Conservation (phyloP, 208 protist species). For the Leishmania martiniquensis region DNA sequence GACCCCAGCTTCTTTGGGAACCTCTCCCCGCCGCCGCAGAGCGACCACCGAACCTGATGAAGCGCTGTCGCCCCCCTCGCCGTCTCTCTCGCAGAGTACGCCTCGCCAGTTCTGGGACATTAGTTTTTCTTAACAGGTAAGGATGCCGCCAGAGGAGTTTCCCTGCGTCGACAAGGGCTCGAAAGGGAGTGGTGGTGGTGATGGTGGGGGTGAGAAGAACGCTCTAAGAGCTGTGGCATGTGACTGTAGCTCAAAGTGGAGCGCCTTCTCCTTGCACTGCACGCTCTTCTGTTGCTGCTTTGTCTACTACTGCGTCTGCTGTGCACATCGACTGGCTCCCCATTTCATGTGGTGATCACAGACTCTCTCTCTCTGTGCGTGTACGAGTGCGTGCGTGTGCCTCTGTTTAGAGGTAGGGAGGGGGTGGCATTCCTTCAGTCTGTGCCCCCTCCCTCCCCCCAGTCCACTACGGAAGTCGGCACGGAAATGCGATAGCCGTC, state of each 20-base stretch:
- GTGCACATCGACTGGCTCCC: neutral
- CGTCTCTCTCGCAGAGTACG: constrained; percentile 32
- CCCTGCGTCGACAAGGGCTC: neutral
- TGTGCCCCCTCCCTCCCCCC: neutral
- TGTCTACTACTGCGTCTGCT: neutral
- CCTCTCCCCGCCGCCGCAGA: neutral
- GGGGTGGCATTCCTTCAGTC: neutral
- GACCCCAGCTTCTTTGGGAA: neutral
- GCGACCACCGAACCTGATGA: neutral
- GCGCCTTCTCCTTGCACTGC: neutral
- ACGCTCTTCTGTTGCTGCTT: neutral
- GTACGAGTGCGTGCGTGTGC: neutral
- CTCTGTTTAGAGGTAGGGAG: too few relatives aligned
- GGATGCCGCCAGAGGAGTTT: neutral
- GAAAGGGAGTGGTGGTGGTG: too few relatives aligned
- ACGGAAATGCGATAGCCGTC: neutral
- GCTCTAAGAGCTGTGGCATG: too few relatives aligned
- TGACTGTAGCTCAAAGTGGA: neutral
- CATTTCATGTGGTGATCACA: neutral
- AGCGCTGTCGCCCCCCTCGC: neutral
- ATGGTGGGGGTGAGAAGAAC: too few relatives aligned
- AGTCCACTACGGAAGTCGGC: neutral
- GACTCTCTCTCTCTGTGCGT: neutral
- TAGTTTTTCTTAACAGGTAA: constrained; percentile 31
- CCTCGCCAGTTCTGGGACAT: constrained; percentile 81